Base-by-base conservation (phyloP, 805 yeast species). In the Candida stauntonica region DNA sequence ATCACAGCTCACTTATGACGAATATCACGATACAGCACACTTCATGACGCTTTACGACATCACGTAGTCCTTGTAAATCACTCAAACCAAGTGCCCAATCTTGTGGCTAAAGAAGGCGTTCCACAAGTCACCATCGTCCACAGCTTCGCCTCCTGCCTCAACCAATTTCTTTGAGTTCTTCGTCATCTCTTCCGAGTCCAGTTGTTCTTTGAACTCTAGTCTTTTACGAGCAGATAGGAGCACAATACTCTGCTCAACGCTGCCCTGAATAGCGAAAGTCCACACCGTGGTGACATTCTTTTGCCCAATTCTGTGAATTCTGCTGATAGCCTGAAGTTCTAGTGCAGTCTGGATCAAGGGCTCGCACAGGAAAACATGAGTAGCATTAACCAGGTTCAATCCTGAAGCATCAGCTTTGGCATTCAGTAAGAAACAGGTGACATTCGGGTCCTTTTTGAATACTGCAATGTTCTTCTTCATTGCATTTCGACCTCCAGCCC, bases 301-400 rank as follows among this genome's bases (percentile, higher is more conserved):
- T 60, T 93, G 99, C 0, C 99, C 99, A 55, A 91, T 89, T 46
- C 99, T 67, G 56, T 91, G 96, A 30, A 93, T 79, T 46, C 99
- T 73, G 35, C 94, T 86, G 38, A 89, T 83, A 0, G 98, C 97
- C 57, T 91, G 99, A 13, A 86, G 57, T 51, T 93, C 98, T 33
- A 88, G 68, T 3, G 95, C 82, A 1, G 89, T 77, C 52, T 88
- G 88, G 13, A 93, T 81, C 41, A 93, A 68, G 1, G 99, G 98
- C 62, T 93, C 99, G 58, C 97, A 85, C 5, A 93, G 59, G 45
- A 89, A 82, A 0, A 93, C 91, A 58, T 93, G 96, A 3, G 85
- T 83, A 0, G 99, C 98, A 64, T 91, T 91, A 7, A 88, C 79
- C 39, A 93, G 67, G 7, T 95, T 93, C 46, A 93, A 66, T 0